Conservation (phyloP, 352 stramenopile species). For the Phytophthora agathidicida region DNA sequence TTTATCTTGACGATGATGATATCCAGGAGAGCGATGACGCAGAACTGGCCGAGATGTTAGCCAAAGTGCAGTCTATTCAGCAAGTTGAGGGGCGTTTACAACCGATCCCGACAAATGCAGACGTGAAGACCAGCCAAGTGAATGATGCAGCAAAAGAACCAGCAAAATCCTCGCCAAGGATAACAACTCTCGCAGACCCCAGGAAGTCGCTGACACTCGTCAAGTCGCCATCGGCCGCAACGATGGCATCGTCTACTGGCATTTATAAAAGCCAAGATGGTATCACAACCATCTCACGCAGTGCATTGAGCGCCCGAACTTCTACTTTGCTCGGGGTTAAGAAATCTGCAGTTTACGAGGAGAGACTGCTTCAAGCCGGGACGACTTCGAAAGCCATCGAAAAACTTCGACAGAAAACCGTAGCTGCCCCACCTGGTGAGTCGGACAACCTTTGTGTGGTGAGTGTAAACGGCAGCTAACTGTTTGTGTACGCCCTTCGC, state of each 20-base stretch:
- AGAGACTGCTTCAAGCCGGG: slow-evolving; percentile 55
- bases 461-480: background rate
- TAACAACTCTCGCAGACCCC: background rate
- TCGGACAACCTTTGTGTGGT: background rate
- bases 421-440: slow-evolving; percentile 52
- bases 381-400: slow-evolving; percentile 52
- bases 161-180: slow-evolving; percentile 2
- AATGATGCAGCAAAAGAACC: slow-evolving; percentile 1
- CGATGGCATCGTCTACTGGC: background rate
- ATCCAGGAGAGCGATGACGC: slow-evolving; percentile 51
- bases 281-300: slow-evolving; percentile 66
- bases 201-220: slow-evolving; percentile 23
- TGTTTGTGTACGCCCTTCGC: background rate
- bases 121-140: slow-evolving; percentile 10
- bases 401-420: slow-evolving; percentile 55
- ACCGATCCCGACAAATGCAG: slow-evolving; percentile 9
- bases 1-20: slow-evolving; percentile 51
- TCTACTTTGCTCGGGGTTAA: slow-evolving; percentile 54
- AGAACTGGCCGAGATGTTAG: slow-evolving; percentile 74
- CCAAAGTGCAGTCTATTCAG: slow-evolving; percentile 76
- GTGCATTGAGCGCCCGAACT: slow-evolving; percentile 19
- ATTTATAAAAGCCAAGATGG: slow-evolving; percentile 52
- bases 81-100: slow-evolving; percentile 43
- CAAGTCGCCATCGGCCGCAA: slow-evolving; percentile 21
- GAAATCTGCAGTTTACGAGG: slow-evolving; percentile 62